Base-by-base conservation (phyloP, 305 asterid genomes). In the Solanum hybrid region DNA sequence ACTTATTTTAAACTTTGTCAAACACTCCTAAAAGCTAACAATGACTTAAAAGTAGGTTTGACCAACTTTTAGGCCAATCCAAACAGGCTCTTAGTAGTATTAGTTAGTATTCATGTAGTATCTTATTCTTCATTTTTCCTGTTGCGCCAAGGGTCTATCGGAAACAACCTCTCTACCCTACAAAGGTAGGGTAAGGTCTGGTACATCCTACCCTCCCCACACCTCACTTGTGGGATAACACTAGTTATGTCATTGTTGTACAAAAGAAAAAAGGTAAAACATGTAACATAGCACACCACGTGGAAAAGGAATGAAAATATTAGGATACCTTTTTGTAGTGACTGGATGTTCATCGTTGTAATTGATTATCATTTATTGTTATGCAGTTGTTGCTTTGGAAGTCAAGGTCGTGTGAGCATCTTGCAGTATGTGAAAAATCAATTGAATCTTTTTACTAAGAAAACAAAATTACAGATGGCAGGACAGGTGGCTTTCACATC, bases 401-500 rank as follows among this genome's bases (percentile, higher is more conserved):
- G 65, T 45, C 70, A 90, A 82, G 29, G 39, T 51, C 34, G 65
- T 75, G 57, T 36, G 89, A 79, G 81, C 78, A 75, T 26, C 72
- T 84, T 82, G 89, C 79, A 41, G 88, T 41, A 78, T 89, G 92
- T 78, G 73, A 29, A 10, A 88, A 27, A 85, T 89, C 86, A 86
- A 76, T 90, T 41, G 82, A 91, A 88, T 91, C 91, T 61, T 89
- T 92, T 94, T 92, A 93, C 89, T 90, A 80, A 88, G 79, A 79
- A 45, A 76, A 33, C 33, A 24, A 65, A 89, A 51, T 83, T 51
- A 73, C 75, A 88, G 65, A 97, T 97, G 99, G 94, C 96, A 57
- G 95, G 93, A 89, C 91, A 88, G 92, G 93, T 92, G 61, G 95
- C 95, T 93, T 77, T 93, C 89, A 92, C 93, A 24, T 92, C 93